phyloP scores from a whole-genome alignment of 495 filamentous ascomycete species.

The Amphirosellinia nigrospora region DNA sequence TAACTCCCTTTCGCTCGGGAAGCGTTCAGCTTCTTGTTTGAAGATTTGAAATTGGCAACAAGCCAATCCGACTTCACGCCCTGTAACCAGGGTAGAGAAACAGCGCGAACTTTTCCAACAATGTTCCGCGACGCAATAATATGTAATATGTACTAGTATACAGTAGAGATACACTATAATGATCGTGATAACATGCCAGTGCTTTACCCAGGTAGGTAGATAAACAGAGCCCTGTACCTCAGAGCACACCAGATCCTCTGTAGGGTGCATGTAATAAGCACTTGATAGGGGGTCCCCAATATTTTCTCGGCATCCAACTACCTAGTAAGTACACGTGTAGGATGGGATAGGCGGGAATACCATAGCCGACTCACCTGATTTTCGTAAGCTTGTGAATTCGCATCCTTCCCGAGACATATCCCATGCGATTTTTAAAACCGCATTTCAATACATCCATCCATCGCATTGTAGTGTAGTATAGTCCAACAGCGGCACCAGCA shows the following conservation, averaged over 20 bases:
- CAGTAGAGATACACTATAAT: background rate
- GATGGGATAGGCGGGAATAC: constrained; percentile 1
- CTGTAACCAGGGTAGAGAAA: background rate
- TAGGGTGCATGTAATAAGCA: constrained; percentile 6
- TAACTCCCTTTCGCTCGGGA: background rate
- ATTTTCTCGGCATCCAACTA: constrained; percentile 9
- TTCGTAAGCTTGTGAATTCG: constrained; percentile 9
- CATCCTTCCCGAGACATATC: constrained; percentile 13
- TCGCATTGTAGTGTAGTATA: background rate
- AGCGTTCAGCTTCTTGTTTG: constrained; percentile 17
- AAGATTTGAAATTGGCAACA: constrained; percentile 10
- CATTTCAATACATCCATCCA: background rate
- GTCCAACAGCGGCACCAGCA: background rate
- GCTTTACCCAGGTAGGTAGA: background rate
- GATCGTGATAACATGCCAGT: background rate
- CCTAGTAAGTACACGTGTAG: background rate
- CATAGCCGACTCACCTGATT: constrained; percentile 5
- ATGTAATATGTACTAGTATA: background rate
- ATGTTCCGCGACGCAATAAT: background rate
- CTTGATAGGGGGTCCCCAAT: constrained; percentile 15
- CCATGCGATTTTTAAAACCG: background rate
- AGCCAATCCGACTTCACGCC: constrained; percentile 6
- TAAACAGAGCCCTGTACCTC: too few species aligned
- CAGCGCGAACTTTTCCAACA: background rate
- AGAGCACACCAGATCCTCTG: background rate